These are phyloP conservation scores for Inonotus hispidus DNA, from an alignment of 1,284 basidiomycete species.

Conservation along the genomic window DNA sequence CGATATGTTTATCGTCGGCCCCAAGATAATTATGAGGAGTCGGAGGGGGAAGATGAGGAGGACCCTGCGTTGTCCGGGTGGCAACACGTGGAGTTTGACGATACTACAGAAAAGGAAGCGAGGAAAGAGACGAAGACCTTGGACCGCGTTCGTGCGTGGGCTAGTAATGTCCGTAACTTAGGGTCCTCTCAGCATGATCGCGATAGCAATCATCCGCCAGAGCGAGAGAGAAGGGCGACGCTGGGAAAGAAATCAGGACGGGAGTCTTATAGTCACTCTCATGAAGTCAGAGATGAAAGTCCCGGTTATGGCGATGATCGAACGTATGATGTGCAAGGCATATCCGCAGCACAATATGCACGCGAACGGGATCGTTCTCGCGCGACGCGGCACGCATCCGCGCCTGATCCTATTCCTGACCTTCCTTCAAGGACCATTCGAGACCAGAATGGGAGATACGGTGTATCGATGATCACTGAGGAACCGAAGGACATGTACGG, in stretches of 20 bases:
- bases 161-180: neutral
- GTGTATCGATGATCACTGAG: constrained; percentile 3
- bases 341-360: neutral
- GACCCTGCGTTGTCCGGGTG: neutral
- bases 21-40: neutral
- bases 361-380: neutral
- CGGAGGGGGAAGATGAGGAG: neutral
- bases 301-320: neutral
- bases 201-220: neutral
- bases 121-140: constrained; percentile 3
- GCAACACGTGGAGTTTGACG: neutral
- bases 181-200: neutral
- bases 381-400: neutral
- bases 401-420: neutral
- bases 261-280: neutral
- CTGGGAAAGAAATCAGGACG: neutral
- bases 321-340: neutral
- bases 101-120: too few species aligned
- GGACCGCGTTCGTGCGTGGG: constrained; percentile 8
- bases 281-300: neutral
- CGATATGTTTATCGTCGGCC: neutral
- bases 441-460: neutral
- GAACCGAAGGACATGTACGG: constrained; percentile 12
- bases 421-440: neutral
- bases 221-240: neutral